Evolutionary conservation across 2,329 filamentous ascomycete species (phyloP), one percentile per base, ranked within the genome.

Genomic region (Talaromyces islandicus): DNA sequence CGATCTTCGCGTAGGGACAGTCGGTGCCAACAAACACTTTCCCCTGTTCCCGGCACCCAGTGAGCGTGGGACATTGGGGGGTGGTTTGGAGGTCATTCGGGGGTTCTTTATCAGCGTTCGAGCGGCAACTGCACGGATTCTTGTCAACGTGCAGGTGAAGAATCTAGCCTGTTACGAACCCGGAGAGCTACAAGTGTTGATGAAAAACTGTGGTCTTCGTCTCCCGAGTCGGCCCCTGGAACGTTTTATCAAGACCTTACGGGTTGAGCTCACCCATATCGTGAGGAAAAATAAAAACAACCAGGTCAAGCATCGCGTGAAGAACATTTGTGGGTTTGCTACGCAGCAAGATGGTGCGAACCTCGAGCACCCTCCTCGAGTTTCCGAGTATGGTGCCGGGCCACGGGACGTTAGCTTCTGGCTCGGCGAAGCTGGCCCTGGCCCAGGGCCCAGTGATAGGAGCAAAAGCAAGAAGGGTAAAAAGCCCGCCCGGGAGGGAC

Each of bases 31-130:
- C 68, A 81, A 80, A 51, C 80, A 81, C 59, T 86, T 81, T 63
- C 76, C 78, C 0, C 67, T 80, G 48, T 59, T 70, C 12, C 69
- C 64, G 0, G 67, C 66, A 3, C 63, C 65, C 4, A 62, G 66
- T 7, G 74, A 81, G 54, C 63, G 85, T 85, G 86, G 81, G 63
- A 76, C 78, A 0, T 75, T 88, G 1, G 78, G 77, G 2, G 74
- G 69, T 11, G 84, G 84, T 1, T 73, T 88, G 0, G 75, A 82
- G 54, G 84, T 84, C 0, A 69, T 86, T 4, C 78, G 85, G 48
- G 86, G 86, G 0, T 88, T 83, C 70, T 88, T 83, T 66, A 76
- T 84, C 11, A 87, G 84, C 66, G 81, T 85, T 30, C 82, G 86
- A 5, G 80, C 83, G 1, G 81, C 83, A 2, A 82, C 83, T 14